Evolutionary conservation across 306 rosid genomes (phyloP).

Genomic region (Quercus berberidifolia): DNA sequence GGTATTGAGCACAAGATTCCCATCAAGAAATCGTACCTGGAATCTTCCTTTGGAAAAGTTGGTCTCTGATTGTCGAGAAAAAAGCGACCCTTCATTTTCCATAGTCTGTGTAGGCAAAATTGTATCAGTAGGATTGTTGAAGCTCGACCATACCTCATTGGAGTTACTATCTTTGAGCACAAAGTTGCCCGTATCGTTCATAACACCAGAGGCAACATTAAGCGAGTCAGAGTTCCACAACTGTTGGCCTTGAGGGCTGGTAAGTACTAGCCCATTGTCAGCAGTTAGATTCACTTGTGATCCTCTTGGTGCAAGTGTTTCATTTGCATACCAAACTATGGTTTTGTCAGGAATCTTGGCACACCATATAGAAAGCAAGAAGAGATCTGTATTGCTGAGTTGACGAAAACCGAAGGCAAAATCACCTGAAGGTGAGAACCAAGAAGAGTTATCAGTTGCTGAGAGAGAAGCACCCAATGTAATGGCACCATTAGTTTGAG

Average conservation of each 20-base stretch:
- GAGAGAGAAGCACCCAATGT: slow-evolving; percentile 10
- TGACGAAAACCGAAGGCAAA: slow-evolving; percentile 53
- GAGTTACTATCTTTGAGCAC: background rate
- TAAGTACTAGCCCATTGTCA: slow-evolving; percentile 2
- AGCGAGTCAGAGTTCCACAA: background rate
- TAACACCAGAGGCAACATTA: too few species aligned
- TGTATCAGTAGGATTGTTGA: slow-evolving; percentile 25
- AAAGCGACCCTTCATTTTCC: background rate
- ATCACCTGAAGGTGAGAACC: slow-evolving; percentile 36
- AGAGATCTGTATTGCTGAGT: slow-evolving; percentile 3
- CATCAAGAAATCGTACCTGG: slow-evolving; percentile 13
- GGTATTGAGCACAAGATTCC: slow-evolving; percentile 16
- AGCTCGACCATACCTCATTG: slow-evolving; percentile 21
- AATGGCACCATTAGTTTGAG: slow-evolving; percentile 4
- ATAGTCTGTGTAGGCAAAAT: slow-evolving; percentile 30
- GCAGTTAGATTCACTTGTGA: slow-evolving; percentile 22
- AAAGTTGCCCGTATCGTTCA: too few species aligned
- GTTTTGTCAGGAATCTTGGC: slow-evolving; percentile 36
- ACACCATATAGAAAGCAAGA: slow-evolving; percentile 50
- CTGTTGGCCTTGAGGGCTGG: background rate
- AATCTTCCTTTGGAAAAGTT: slow-evolving; percentile 28
- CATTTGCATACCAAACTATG: slow-evolving; percentile 33
- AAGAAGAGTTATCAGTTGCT: slow-evolving; percentile 5
- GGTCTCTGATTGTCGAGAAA: slow-evolving; percentile 13
- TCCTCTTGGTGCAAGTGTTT: slow-evolving; percentile 28